Percentiles rank a stretch among this genome's conserved stretches.
Evolutionary conservation across 1,284 basidiomycete genomes (phyloP).

Genomic region (Acaromyces ingoldii): DNA sequence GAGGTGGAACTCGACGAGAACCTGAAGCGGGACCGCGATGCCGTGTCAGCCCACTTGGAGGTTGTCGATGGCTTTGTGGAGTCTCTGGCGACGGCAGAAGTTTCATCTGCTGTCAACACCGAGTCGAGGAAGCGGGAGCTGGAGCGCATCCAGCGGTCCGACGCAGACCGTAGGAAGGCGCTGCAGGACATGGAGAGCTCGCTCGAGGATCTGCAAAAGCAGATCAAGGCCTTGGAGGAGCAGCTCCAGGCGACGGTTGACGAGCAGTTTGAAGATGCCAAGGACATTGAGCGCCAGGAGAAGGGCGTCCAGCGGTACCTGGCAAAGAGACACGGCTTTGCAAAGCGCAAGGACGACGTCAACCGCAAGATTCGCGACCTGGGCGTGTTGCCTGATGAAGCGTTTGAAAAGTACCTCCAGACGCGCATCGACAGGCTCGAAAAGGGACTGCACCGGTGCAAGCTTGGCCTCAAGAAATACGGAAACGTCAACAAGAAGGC

Average conservation of each 20-base stretch:
- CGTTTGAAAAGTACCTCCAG: conserved; percentile 86
- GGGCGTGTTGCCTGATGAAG: conserved; percentile 92
- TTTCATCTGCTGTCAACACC: conserved; percentile 61
- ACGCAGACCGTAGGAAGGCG: conserved; percentile 13
- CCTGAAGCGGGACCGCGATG: conserved; percentile 70
- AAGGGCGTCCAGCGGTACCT: conserved; percentile 92
- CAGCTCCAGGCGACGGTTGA: conserved; percentile 71
- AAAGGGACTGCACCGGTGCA: conserved; percentile 81
- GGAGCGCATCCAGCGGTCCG: conserved; percentile 59
- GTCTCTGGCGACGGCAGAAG: conserved; percentile 58
- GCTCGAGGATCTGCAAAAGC: conserved; percentile 61
- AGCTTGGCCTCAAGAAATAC: conserved; percentile 89
- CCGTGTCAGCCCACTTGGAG: conserved; percentile 72
- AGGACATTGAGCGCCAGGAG: conserved; percentile 79
- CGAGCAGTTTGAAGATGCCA: conserved; percentile 77
- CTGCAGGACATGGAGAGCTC: conserved; percentile 53
- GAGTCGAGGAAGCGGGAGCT: conserved; percentile 68
- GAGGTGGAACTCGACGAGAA: conserved; percentile 92
- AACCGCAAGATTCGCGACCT: conserved; percentile 91
- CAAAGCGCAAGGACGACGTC: conserved; percentile 81
- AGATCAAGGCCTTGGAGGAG: conserved; percentile 64
- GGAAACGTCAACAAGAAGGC: conserved; percentile 99
- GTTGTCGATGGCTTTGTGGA: conserved; percentile 62
- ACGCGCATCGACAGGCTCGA: conserved; percentile 75
- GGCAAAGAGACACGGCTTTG: conserved; percentile 78